Evolutionary conservation across 768 basidiomycete species (phyloP).

Genomic region (Nidularia pulvinata): DNA sequence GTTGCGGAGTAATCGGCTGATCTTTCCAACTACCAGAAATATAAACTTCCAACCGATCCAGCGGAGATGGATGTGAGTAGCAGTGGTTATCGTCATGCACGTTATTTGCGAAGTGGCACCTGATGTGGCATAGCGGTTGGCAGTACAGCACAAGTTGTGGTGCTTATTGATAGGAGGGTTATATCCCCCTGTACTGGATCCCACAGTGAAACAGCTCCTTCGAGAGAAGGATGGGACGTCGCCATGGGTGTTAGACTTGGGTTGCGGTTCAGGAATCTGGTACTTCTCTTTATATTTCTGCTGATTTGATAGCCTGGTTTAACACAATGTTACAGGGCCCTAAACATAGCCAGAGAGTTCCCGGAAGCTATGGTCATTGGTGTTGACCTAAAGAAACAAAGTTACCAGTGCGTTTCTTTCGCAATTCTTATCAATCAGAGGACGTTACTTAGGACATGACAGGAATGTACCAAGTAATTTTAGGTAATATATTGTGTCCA

Average conservation of each 20-base stretch:
- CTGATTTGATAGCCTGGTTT: not conserved
- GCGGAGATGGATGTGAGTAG: not conserved
- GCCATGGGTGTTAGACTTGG: conserved; percentile 18
- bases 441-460: not conserved
- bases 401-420: conserved; percentile 11
- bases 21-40: not conserved
- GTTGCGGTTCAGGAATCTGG: conserved; percentile 26
- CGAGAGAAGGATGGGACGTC: conserved; percentile 2
- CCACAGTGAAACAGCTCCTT: conserved; percentile 10
- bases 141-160: conserved; percentile 21
- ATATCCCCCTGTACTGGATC: conserved; percentile 11
- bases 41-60: not conserved
- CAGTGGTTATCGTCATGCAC: not conserved
- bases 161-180: conserved; percentile 17
- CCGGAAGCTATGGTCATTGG: conserved; percentile 17
- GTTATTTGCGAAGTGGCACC: not conserved
- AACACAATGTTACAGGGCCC: conserved; percentile 12
- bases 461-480: not conserved
- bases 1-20: not conserved
- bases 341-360: conserved; percentile 19
- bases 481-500: not conserved
- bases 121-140: conserved; percentile 11
- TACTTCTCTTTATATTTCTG: conserved; percentile 2
- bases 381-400: conserved; percentile 15
- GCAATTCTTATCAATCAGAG: not conserved